A percentile compares a stretch with the other conserved stretches of the same genome.
These are phyloP conservation scores for Allium sativum DNA, from an alignment of 106 monocot genomes.

Conservation along the genomic window DNA sequence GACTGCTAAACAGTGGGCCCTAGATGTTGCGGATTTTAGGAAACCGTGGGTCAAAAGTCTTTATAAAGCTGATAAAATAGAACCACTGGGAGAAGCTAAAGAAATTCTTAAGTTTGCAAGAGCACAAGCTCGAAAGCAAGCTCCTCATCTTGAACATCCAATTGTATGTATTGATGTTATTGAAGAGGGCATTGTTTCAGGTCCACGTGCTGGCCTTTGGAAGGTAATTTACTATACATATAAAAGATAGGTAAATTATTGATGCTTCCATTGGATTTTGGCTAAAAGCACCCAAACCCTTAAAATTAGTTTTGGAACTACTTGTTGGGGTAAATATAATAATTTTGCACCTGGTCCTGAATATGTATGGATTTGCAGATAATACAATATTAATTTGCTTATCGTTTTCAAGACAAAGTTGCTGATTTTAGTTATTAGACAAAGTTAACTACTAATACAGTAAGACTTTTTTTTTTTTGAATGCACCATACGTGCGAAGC, in stretches of 20 bases:
- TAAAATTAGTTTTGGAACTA: too few species aligned
- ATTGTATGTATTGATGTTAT: conserved; percentile 84
- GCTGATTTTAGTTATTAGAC: too few species aligned
- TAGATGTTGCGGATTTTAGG: conserved; percentile 69
- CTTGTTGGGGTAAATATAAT: too few species aligned
- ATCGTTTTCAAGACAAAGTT: too few species aligned
- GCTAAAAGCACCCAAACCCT: too few species aligned
- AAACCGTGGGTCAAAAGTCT: conserved; percentile 86
- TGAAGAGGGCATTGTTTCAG: conserved; percentile 82
- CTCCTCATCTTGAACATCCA: conserved; percentile 69
- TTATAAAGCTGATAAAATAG: conserved; percentile 79
- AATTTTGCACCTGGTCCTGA: too few species aligned
- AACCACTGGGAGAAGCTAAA: conserved; percentile 71
- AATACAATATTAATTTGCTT: too few species aligned
- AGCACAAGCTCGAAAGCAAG: conserved; percentile 60
- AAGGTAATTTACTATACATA: conserved; percentile 38
- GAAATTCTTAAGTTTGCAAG: conserved; percentile 93
- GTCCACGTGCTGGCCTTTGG: conserved; percentile 81
- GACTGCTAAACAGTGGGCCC: conserved; percentile 67
- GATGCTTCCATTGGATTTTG: not conserved
- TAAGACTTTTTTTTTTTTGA: too few species aligned
- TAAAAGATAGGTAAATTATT: too few species aligned
- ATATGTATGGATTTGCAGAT: too few species aligned
- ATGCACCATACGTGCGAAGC: too few species aligned
- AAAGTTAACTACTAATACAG: too few species aligned